Percentiles rank a stretch among this genome's conserved stretches.
Conservation (phyloP, 352 stramenopile genomes). For the Globisporangium rhizosaccharum region DNA sequence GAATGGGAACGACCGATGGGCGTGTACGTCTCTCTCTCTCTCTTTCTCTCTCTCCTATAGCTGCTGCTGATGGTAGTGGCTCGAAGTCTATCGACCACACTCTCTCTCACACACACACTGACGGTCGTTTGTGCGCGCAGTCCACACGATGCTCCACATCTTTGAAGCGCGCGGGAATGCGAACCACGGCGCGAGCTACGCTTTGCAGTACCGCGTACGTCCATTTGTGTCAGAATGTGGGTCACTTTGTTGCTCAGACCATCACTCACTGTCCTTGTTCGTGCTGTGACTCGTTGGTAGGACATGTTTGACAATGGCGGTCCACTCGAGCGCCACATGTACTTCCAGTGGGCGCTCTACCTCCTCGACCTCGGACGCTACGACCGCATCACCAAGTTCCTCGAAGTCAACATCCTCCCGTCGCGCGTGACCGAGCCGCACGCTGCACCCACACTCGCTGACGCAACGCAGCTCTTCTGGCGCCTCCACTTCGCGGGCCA, state of each 20-base stretch:
- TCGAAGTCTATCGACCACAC: too few relatives aligned
- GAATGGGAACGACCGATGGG: constrained; percentile 81
- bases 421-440: constrained; percentile 40
- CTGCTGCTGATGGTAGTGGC: too few relatives aligned
- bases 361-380: constrained; percentile 79
- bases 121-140: constrained; percentile 15
- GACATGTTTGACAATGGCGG: constrained; percentile 73
- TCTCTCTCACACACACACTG: neutral
- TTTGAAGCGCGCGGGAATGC: constrained; percentile 74
- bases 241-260: neutral
- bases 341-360: constrained; percentile 81
- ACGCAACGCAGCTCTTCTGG: constrained; percentile 83
- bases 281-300: constrained; percentile 7
- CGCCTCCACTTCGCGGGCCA: constrained; percentile 73
- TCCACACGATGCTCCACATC: constrained; percentile 77
- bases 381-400: constrained; percentile 76
- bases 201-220: constrained; percentile 64
- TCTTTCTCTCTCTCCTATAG: neutral
- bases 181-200: constrained; percentile 80
- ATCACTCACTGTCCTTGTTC: too few relatives aligned
- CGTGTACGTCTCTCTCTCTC: constrained; percentile 46
- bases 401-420: constrained; percentile 67
- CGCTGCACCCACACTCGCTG: constrained; percentile 48
- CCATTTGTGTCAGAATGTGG: neutral
- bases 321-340: constrained; percentile 63